A percentile compares a stretch with the other conserved stretches of the same genome.
Conservation (phyloP, 768 basidiomycete genomes). For the Imleria badia region DNA sequence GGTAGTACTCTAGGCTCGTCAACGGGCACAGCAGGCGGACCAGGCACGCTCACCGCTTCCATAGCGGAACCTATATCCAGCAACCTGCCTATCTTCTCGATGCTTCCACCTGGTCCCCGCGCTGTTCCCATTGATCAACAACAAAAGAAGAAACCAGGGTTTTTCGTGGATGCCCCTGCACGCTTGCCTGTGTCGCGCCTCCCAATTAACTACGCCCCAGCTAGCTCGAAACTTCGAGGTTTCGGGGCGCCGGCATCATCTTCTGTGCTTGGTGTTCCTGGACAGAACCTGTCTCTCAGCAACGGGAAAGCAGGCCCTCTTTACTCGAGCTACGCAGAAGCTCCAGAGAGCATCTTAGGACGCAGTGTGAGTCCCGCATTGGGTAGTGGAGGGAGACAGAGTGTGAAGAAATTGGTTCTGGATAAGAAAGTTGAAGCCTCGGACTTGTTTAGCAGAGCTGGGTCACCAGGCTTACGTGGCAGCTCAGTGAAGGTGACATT, state of each 20-base stretch:
- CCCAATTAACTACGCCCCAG: conserved; percentile 62
- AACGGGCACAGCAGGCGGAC: conserved; percentile 42
- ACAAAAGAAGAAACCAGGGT: conserved; percentile 73
- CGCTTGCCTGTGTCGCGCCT: conserved; percentile 70
- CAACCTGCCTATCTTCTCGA: conserved; percentile 69
- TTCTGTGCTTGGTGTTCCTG: conserved; percentile 32
- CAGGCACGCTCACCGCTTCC: conserved; percentile 74
- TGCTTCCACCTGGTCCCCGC: conserved; percentile 72
- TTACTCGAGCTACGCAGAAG: conserved; percentile 49
- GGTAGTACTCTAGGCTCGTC: conserved; percentile 40
- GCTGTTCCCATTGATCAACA: conserved; percentile 57
- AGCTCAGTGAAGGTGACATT: conserved; percentile 57
- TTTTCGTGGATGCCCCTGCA: conserved; percentile 75
- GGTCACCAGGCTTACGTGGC: conserved; percentile 33
- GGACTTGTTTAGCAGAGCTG: conserved; percentile 60
- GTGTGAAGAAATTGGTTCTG: conserved; percentile 90
- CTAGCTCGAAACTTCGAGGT: conserved; percentile 66
- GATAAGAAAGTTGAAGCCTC: conserved; percentile 80
- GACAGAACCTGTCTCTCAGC: conserved; percentile 45
- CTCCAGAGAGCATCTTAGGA: conserved; percentile 62
- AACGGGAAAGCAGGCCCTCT: conserved; percentile 58
- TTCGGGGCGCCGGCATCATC: conserved; percentile 49
- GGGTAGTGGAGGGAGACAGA: conserved; percentile 69
- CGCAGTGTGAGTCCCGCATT: conserved; percentile 59
- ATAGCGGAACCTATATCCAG: conserved; percentile 82